These are phyloP conservation scores for Kalmanozyma brasiliensis DNA, from an alignment of 1,284 basidiomycete species.

Conservation along the genomic window DNA sequence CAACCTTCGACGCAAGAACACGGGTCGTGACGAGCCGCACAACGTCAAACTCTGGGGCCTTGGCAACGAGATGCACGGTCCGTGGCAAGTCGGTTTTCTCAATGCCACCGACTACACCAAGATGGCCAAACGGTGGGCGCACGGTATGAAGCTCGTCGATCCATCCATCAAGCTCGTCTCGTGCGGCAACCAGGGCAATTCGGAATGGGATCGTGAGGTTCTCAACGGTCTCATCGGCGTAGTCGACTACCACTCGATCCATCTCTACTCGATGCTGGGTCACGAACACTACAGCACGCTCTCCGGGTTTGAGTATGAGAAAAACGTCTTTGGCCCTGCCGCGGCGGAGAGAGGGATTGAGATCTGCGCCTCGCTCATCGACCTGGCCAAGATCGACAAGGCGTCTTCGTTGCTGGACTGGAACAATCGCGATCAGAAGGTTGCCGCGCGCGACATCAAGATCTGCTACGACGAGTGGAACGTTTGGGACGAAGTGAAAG, in stretches of 20 bases:
- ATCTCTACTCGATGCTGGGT: slow-evolving; percentile 59
- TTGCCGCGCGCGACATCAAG: slow-evolving; percentile 50
- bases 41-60: slow-evolving; percentile 71
- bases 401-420: slow-evolving; percentile 34
- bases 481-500: slow-evolving; percentile 72
- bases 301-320: slow-evolving; percentile 70
- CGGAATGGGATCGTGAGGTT: slow-evolving; percentile 69
- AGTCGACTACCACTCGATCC: slow-evolving; percentile 69
- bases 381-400: slow-evolving; percentile 64
- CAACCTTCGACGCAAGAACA: slow-evolving; percentile 73
- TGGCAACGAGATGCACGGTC: slow-evolving; percentile 72
- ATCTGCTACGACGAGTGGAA: slow-evolving; percentile 75
- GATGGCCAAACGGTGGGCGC: slow-evolving; percentile 75
- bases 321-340: slow-evolving; percentile 70
- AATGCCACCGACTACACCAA: slow-evolving; percentile 74
- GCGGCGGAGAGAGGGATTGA: slow-evolving; percentile 70
- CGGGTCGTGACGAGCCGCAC: slow-evolving; percentile 75
- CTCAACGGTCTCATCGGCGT: slow-evolving; percentile 67
- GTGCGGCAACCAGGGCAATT: slow-evolving; percentile 73
- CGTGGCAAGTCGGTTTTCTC: slow-evolving; percentile 77
- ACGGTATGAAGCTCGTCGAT: slow-evolving; percentile 75
- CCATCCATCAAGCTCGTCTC: slow-evolving; percentile 74
- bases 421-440: slow-evolving; percentile 40
- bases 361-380: slow-evolving; percentile 69
- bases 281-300: slow-evolving; percentile 50